Evolutionary conservation across 306 rosid species (phyloP).

Genomic region (Pterocarpus santalinus): DNA sequence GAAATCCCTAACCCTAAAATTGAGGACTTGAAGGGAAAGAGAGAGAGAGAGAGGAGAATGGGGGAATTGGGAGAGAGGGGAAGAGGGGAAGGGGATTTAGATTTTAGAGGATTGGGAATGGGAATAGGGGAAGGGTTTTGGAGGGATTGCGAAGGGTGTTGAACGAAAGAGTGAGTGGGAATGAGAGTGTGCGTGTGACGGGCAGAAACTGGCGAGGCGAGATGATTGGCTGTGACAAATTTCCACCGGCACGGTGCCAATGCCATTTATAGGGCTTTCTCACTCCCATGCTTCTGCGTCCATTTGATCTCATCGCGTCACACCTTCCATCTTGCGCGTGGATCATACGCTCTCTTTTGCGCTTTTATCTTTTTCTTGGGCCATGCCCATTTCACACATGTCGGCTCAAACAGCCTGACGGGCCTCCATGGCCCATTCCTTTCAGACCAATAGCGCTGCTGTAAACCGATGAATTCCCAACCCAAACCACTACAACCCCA

Average conservation of each 20-base stretch:
- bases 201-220: background rate
- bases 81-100: background rate
- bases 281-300: conserved; percentile 30
- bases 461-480: no score
- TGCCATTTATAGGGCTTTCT: conserved; percentile 64
- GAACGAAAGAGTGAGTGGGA: background rate
- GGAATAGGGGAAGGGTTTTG: conserved; percentile 44
- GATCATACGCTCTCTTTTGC: background rate
- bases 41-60: background rate
- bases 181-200: background rate
- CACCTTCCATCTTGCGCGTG: conserved; percentile 57
- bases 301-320: conserved; percentile 19
- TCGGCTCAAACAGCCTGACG: background rate
- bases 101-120: background rate
- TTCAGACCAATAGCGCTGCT: no score
- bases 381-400: background rate
- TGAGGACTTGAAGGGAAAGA: background rate
- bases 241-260: conserved; percentile 52
- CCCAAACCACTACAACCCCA: no score
- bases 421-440: background rate
- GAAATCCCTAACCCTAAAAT: conserved; percentile 77
- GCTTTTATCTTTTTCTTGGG: background rate
- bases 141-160: conserved; percentile 38
- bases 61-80: conserved; percentile 3
- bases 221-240: conserved; percentile 52